Base-by-base conservation (phyloP, 2,329 filamentous ascomycete genomes). In the Phialocephala sp. region DNA sequence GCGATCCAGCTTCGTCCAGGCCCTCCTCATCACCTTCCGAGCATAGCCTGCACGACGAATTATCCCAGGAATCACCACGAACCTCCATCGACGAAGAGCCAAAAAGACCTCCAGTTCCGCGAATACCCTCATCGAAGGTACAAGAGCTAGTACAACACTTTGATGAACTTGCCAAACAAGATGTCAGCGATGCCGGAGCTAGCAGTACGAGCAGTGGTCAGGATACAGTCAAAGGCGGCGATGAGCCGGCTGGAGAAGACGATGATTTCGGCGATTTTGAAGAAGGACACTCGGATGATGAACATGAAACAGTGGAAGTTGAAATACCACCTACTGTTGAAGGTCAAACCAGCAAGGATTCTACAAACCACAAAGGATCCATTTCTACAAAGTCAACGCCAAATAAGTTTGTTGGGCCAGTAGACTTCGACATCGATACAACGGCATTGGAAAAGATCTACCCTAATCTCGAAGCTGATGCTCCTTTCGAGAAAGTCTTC, bases 251-350 rank as follows among this genome's bases (percentile, higher is more conserved):
- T 4, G 47, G 50, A 18, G 55, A 47, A 24, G 52, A 55, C 2
- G 22, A 76, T 27, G 77, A 78, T 22, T 78, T 78, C 68, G 77
- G 76, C n/a, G 77, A 79, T 62, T 79, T 78, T 66, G 77, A 75
- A 63, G 75, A 76, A 59, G 75, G 72, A 1, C 59, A 70, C 18
- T 75, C 72, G 3, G 72, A 74, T 24, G 64, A 65, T 9, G 71
- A 69, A 50, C 63, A 56, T 27, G 61, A 60, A 11, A 60, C 41
- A 12, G 8, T 35, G 15, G 57, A 59, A 35, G 20, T 54, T 43
- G 12, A 54, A 47, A 35, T 37, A 22, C 20, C 27, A 14, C 32
- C 55, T 43, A 27, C 32, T 14, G 18, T 59, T 22, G 35, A 60
- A 14, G 50, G 35, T 32, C 47, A 52, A 32, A 1, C 24, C 24